Evolutionary conservation across 441 rosid species (phyloP), one percentile per base, ranked within the genome.

Genomic region (Gossypium laxum): DNA sequence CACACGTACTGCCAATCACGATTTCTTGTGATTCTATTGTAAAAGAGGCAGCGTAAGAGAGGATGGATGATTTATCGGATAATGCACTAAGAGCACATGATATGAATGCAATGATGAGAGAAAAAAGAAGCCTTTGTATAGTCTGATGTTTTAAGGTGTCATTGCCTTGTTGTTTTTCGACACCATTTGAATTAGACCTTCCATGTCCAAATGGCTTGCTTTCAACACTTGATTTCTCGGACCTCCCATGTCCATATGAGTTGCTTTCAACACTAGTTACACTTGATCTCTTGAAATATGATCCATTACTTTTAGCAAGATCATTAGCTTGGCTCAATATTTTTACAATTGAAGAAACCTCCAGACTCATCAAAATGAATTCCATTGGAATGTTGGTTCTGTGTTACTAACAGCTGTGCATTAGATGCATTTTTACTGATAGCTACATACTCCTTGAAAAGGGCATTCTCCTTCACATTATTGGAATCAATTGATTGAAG

Each of bases 1-100:
- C 87, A 18, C 90, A 86, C 75, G 78, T 81, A 41, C 98, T 96
- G 54, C 99, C 98, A 76, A 83, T 89, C 97, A 0, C 10, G 41
- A 6, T 32, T 32, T 6, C 41, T 32, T 32, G 41, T 5, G 41
- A 32, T 32, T 32, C 41, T 6, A 32, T 32, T 32, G 41, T 32
- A 32, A 32, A 32, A 32, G 41, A 32, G 41, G 41, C 10, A 32
- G 41, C 41, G 41, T 5, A 6, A 32, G 41, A 32, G 41, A 32
- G 41, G 41, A 32, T 5, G 41, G 41, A 32, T 32, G 41, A 32
- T 32, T 32, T 32, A 32, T 32, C 41, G 1, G 41, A 32, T 32
- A 32, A 32, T 6, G 41, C 10, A 32, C 41, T 5, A 32, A 32
- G 41, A 32, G 41, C 41, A 32, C 41, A 32, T 32, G 41, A 32